Evolutionary conservation across 2,329 filamentous ascomycete species (phyloP).

Genomic region (Fusarium heterosporum): DNA sequence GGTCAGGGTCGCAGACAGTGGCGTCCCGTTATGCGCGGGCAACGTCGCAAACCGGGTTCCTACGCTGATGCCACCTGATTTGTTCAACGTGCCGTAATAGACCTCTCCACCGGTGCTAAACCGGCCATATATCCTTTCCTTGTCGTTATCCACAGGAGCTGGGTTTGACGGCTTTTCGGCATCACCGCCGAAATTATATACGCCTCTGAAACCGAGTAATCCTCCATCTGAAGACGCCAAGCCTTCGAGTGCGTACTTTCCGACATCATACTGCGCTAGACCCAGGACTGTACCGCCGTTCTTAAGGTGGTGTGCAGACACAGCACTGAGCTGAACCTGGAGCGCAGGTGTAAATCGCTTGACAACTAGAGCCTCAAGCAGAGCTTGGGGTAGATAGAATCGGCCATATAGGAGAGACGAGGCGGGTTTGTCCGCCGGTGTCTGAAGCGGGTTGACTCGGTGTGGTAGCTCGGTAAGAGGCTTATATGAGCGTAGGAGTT

Average conservation of each 20-base stretch:
- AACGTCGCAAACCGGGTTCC: conserved; percentile 91
- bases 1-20: conserved; percentile 92
- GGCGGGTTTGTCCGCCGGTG: conserved; percentile 48
- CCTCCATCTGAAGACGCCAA: conserved; percentile 93
- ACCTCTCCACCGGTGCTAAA: conserved; percentile 93
- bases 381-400: conserved; percentile 84
- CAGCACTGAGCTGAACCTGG: conserved; percentile 83
- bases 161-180: conserved; percentile 53
- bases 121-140: conserved; percentile 77
- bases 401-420: conserved; percentile 79
- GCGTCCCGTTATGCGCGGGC: conserved; percentile 82
- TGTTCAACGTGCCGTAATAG: conserved; percentile 96
- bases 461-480: conserved; percentile 74
- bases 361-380: conserved; percentile 87
- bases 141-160: conserved; percentile 51
- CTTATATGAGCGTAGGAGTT: conserved; percentile 84
- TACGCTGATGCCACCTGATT: conserved; percentile 90
- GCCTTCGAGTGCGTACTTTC: conserved; percentile 89
- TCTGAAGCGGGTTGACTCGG: conserved; percentile 44
- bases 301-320: conserved; percentile 76
- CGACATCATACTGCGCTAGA: conserved; percentile 82
- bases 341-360: conserved; percentile 80
- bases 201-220: conserved; percentile 83
- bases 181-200: conserved; percentile 94
- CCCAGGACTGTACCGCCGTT: conserved; percentile 82